Conservation (phyloP, 345 rosid species). For the Conringia planisiliqua region DNA sequence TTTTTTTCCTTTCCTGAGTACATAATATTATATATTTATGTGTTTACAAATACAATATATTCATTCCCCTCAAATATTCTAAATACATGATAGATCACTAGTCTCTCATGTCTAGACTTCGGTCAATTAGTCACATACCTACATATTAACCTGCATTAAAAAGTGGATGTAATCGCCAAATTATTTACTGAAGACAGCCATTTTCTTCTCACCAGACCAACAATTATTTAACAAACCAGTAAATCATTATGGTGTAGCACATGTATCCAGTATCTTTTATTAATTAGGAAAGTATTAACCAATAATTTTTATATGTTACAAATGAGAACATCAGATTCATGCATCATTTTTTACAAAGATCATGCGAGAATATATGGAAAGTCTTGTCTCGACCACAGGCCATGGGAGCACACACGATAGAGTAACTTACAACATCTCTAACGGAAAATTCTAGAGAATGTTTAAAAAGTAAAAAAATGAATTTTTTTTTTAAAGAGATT, state of each 20-base stretch:
- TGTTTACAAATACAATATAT: background rate
- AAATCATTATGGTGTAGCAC: background rate
- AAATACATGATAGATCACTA: background rate
- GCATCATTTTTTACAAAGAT: background rate
- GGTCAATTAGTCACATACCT: background rate
- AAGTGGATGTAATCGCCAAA: background rate
- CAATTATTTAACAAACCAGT: background rate
- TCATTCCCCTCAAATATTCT: background rate
- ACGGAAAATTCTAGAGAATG: too few species aligned
- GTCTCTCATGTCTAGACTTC: background rate
- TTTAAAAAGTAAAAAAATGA: too few species aligned
- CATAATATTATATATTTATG: background rate
- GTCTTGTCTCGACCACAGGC: background rate
- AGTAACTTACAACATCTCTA: background rate
- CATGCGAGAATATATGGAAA: background rate
- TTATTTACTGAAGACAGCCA: background rate
- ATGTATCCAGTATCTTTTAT: background rate
- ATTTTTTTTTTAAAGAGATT: too few species aligned
- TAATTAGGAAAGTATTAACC: background rate
- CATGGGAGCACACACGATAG: background rate
- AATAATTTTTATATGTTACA: background rate
- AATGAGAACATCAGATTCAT: background rate
- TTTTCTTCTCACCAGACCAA: background rate
- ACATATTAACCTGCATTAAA: background rate
- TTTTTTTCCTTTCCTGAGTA: too few species aligned